phyloP scores from a whole-genome alignment of 176 grass and related monocot species.

The Phyllostachys edulis region DNA sequence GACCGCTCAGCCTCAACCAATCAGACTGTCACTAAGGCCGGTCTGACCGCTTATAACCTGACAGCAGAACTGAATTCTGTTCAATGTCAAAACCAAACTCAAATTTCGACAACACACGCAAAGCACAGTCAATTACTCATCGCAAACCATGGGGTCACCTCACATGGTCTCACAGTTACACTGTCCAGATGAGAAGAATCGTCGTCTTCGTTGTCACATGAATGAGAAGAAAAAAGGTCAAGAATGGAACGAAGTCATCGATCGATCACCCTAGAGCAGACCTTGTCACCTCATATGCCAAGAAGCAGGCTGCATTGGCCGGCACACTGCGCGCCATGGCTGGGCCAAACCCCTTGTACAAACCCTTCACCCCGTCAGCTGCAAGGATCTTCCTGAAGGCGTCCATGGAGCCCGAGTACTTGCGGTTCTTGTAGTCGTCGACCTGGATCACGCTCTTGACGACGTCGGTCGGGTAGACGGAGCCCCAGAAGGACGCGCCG shows the following conservation, averaged over 20 bases:
- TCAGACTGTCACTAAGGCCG: too few species aligned
- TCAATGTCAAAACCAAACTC: too few species aligned
- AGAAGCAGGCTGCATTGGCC: conserved; percentile 77
- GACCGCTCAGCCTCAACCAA: too few species aligned
- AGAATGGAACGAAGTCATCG: background rate
- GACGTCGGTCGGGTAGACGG: conserved; percentile 78
- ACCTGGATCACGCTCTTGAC: conserved; percentile 88
- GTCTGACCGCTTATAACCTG: too few species aligned
- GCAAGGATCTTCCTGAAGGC: conserved; percentile 74
- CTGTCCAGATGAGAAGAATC: background rate
- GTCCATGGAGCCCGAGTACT: conserved; percentile 62
- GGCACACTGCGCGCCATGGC: conserved; percentile 83
- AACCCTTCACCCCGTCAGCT: conserved; percentile 64
- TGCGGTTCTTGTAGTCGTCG: conserved; percentile 79
- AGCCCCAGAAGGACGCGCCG: conserved; percentile 67
- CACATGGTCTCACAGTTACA: background rate
- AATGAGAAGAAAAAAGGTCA: background rate
- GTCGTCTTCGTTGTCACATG: background rate
- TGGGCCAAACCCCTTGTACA: conserved; percentile 80
- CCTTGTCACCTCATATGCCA: conserved; percentile 71
- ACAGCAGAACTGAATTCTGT: too few species aligned
- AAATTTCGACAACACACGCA: too few species aligned
- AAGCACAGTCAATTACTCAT: too few species aligned
- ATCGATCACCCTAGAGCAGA: conserved; percentile 48
- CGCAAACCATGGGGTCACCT: too few species aligned